A percentile compares a stretch with the other conserved stretches of the same genome.
Evolutionary conservation across 2,329 filamentous ascomycete species (phyloP).

Genomic region (Verticillium alfalfae): DNA sequence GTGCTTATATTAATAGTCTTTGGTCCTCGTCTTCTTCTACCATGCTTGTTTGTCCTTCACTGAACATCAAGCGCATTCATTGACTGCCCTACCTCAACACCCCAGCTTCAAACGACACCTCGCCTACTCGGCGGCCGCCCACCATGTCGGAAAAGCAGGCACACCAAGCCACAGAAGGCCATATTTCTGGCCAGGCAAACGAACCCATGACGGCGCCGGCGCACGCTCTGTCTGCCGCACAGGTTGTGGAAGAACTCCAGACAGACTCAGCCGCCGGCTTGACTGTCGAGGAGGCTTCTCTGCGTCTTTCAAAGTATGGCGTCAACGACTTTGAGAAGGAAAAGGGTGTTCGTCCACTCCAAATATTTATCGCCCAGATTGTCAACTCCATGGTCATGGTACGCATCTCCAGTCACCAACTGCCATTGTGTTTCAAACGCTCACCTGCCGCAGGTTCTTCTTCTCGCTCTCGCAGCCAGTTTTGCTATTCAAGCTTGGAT

Average conservation of each 20-base stretch:
- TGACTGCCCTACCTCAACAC: neutral
- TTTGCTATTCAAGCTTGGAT: conserved; percentile 46
- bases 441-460: conserved; percentile 30
- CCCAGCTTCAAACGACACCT: neutral
- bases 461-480: conserved; percentile 53
- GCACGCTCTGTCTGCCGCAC: conserved; percentile 44
- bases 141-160: conserved; percentile 1
- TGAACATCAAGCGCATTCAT: neutral
- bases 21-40: neutral
- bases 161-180: neutral
- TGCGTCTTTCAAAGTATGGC: conserved; percentile 48
- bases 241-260: conserved; percentile 46
- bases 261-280: conserved; percentile 50
- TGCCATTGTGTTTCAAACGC: conserved; percentile 37
- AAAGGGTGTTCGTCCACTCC: conserved; percentile 45
- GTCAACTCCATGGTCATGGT: conserved; percentile 57
- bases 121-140: neutral
- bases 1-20: neutral
- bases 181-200: conserved; percentile 1
- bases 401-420: conserved; percentile 52
- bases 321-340: conserved; percentile 47
- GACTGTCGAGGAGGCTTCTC: conserved; percentile 40
- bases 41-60: neutral
- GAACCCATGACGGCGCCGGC: conserved; percentile 44
- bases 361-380: conserved; percentile 52